These are phyloP conservation scores for Euphorbia corollata DNA, from an alignment of 441 rosid genomes.

Conservation along the genomic window DNA sequence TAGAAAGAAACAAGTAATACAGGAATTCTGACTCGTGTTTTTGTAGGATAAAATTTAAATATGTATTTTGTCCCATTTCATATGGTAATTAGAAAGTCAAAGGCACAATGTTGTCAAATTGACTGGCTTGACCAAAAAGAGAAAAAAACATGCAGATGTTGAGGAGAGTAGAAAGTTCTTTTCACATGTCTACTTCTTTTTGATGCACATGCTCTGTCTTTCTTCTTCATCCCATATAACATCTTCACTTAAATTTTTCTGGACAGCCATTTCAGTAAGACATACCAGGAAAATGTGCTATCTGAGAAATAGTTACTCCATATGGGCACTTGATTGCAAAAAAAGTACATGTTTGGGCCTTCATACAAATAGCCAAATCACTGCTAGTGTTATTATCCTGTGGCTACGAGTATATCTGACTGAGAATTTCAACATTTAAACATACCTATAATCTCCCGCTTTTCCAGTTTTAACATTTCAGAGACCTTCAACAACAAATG, in stretches of 20 bases:
- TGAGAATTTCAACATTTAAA: constrained; percentile 8
- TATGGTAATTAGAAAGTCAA: neutral
- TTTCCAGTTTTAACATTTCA: constrained; percentile 61
- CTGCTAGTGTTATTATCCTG: neutral
- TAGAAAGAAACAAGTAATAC: neutral
- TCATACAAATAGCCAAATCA: neutral
- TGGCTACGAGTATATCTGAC: constrained; percentile 2
- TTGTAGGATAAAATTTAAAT: neutral
- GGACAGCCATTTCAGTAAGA: neutral
- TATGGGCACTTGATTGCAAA: neutral
- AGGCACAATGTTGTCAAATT: neutral
- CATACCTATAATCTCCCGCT: constrained; percentile 70
- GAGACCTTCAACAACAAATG: constrained; percentile 43
- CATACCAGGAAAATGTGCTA: constrained; percentile 6
- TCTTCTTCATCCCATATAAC: neutral
- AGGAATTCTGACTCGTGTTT: neutral
- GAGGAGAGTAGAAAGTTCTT: neutral
- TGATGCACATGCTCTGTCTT: neutral
- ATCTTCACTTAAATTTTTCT: neutral
- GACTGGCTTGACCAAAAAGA: neutral
- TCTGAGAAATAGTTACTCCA: neutral
- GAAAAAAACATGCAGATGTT: neutral
- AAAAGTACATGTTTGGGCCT: neutral
- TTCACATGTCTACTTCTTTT: neutral
- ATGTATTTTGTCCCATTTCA: neutral